phyloP scores from a whole-genome alignment of 805 yeast species.

The Candida argentea region DNA sequence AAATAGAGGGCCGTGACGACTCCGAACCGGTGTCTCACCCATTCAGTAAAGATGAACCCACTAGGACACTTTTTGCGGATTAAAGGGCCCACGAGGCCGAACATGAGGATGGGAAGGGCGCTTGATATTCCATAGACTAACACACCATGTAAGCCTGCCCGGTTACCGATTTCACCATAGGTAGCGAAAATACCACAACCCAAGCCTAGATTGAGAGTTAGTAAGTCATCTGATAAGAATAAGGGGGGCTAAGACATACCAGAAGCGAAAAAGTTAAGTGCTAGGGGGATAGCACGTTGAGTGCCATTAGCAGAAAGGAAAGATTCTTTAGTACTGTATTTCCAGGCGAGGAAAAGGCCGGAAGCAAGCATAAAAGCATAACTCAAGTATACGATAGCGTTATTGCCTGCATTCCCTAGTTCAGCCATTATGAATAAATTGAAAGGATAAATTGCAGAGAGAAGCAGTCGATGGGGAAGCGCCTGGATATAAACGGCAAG shows the following conservation, averaged over 20 bases:
- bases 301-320: conserved; percentile 76
- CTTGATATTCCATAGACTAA: conserved; percentile 73
- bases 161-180: conserved; percentile 77
- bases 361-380: conserved; percentile 31
- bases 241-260: no score
- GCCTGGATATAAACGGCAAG: no score
- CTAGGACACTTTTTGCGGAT: conserved; percentile 74
- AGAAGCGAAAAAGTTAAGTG: conserved; percentile 83
- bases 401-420: conserved; percentile 29
- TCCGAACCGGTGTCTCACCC: conserved; percentile 86
- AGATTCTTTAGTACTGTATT: conserved; percentile 39
- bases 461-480: no score
- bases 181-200: conserved; percentile 86
- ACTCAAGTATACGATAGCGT: conserved; percentile 32
- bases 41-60: conserved; percentile 86
- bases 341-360: conserved; percentile 42
- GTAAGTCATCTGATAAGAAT: no score
- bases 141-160: conserved; percentile 80
- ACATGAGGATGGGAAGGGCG: conserved; percentile 75
- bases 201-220: conserved; percentile 39
- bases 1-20: conserved; percentile 60
- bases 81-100: conserved; percentile 74
- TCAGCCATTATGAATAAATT: no score
- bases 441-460: no score
- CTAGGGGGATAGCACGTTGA: conserved; percentile 68